Conservation (phyloP, 2,329 filamentous ascomycete species). For the Botryotinia globosa region DNA sequence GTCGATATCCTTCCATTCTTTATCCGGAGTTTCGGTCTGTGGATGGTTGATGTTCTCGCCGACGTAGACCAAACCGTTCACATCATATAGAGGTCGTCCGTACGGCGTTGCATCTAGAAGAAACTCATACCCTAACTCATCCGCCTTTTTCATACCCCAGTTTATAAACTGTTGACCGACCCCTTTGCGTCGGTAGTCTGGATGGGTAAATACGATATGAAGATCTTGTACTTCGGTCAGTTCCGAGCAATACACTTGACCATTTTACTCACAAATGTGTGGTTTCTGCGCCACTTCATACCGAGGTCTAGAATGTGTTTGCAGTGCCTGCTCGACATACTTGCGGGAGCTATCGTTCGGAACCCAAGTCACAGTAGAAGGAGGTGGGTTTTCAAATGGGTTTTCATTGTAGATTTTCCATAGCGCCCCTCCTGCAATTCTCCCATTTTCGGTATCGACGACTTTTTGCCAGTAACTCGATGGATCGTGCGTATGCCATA, state of each 20-base stretch:
- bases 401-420: constrained; percentile 20
- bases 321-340: constrained; percentile 12
- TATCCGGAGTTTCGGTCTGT: constrained; percentile 12
- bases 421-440: constrained; percentile 14
- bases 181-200: constrained; percentile 20
- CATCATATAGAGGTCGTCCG: constrained; percentile 17
- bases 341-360: constrained; percentile 11
- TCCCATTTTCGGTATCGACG: constrained; percentile 15
- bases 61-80: constrained; percentile 15
- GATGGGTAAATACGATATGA: constrained; percentile 19
- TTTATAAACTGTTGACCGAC: constrained; percentile 11
- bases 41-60: constrained; percentile 20
- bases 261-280: constrained; percentile 21
- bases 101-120: constrained; percentile 18
- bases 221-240: constrained; percentile 17
- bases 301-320: constrained; percentile 11
- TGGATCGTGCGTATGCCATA: constrained; percentile 17
- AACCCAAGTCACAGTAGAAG: constrained; percentile 18
- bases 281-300: constrained; percentile 3
- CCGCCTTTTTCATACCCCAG: constrained; percentile 17
- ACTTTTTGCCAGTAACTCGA: constrained; percentile 21
- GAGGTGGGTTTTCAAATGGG: constrained; percentile 2
- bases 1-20: constrained; percentile 21
- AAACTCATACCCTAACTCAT: constrained; percentile 11
- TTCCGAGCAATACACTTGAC: not conserved